A percentile compares a stretch with the other conserved stretches of the same genome.
Evolutionary conservation across 305 asterid species (phyloP).

Genomic region (Euphrasia arctica): DNA sequence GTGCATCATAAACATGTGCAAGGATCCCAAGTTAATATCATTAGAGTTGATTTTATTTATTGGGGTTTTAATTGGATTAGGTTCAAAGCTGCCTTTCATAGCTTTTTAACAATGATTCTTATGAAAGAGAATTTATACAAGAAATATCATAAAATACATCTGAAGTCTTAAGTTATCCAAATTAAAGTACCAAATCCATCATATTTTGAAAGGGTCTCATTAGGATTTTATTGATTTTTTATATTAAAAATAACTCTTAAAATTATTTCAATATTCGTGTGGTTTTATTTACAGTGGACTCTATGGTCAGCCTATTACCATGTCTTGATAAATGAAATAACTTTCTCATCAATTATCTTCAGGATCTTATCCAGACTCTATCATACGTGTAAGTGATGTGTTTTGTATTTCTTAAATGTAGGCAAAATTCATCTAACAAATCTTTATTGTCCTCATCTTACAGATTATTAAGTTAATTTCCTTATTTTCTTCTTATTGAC

Average conservation of each 20-base stretch:
- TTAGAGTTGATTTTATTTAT: too few species aligned
- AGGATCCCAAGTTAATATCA: too few species aligned
- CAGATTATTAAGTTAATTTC: too few species aligned
- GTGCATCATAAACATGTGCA: too few species aligned
- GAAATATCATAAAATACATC: not conserved
- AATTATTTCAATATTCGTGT: not conserved
- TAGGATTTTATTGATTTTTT: not conserved
- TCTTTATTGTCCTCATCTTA: not conserved
- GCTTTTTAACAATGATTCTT: not conserved
- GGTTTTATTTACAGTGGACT: constrained; percentile 37
- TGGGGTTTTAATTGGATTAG: too few species aligned
- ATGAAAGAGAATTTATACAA: too few species aligned
- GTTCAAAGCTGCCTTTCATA: too few species aligned
- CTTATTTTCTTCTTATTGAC: too few species aligned
- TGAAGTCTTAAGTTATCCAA: not conserved
- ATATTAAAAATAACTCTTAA: not conserved
- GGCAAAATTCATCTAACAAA: not conserved
- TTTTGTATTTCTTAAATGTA: not conserved
- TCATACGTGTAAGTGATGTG: constrained; percentile 38
- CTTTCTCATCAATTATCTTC: constrained; percentile 42
- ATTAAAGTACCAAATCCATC: not conserved
- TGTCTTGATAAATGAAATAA: constrained; percentile 41
- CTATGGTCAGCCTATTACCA: constrained; percentile 43
- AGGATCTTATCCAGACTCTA: constrained; percentile 41
- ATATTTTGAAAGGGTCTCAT: not conserved